A percentile compares a stretch with the other conserved stretches of the same genome.
Conservation (phyloP, 768 basidiomycete species). For the Phaeolepiota aurea region DNA sequence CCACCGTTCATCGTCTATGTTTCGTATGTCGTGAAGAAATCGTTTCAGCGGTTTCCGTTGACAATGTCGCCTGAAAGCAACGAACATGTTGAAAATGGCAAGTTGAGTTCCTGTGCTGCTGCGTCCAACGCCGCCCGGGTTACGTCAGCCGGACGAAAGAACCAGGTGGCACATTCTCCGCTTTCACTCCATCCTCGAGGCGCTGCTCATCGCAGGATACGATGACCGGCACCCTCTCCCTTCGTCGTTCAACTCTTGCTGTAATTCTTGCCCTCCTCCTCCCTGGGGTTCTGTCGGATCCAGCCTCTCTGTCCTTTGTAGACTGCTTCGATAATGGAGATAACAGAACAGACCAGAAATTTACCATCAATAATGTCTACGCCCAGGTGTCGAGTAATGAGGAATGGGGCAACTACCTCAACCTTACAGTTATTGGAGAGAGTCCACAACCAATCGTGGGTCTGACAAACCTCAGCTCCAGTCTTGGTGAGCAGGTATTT, state of each 20-base stretch:
- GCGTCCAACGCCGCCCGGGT: conserved; percentile 4
- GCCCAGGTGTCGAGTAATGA: conserved; percentile 52
- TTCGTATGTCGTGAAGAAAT: conserved; percentile 25
- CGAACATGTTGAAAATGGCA: conserved; percentile 1
- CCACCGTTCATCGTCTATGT: conserved; percentile 46
- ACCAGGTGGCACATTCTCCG: conserved; percentile 8
- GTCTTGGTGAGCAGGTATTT: conserved; percentile 46
- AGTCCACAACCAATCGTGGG: conserved; percentile 54
- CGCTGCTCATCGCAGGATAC: conserved; percentile 6
- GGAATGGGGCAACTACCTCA: conserved; percentile 39
- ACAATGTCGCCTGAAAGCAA: not conserved
- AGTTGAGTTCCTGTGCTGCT: not conserved
- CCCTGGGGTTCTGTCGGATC: conserved; percentile 34
- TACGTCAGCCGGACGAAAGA: conserved; percentile 9
- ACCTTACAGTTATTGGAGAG: conserved; percentile 65
- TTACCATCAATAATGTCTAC: conserved; percentile 64
- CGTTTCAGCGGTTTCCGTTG: not conserved
- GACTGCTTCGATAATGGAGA: conserved; percentile 52
- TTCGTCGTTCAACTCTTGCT: conserved; percentile 11
- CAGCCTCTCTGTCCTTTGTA: conserved; percentile 51
- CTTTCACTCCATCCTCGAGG: conserved; percentile 9
- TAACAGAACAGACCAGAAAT: conserved; percentile 43
- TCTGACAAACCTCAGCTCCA: conserved; percentile 48
- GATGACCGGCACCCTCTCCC: conserved; percentile 6
- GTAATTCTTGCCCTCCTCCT: conserved; percentile 18